Evolutionary conservation across 164 flowering plant species (phyloP), one percentile per base, ranked within the genome.

Genomic region (Kingdonia uniflora): DNA sequence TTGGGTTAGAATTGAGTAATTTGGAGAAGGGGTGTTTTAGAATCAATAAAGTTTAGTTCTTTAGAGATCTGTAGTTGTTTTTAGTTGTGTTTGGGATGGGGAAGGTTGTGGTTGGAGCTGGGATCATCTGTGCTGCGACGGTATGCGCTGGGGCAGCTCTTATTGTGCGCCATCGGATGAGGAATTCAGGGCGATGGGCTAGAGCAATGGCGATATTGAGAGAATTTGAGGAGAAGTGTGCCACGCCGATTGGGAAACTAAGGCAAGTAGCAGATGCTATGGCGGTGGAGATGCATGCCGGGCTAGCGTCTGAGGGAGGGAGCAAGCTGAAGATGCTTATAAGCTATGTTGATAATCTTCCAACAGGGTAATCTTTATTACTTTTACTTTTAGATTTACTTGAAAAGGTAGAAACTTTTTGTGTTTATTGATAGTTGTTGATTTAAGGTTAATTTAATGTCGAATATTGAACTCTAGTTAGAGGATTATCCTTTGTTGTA

Each of bases 241-340:
- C 56, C 41, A 73, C 89, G 15, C 84, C 84, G 1, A 63, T 75
- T n/a, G 66, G 53, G 44, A 86, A 80, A 70, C 78, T 92, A 13
- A 68, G 75, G 43, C 95, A 77, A 67, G 79, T 92, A 54, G 99
- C 95, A 0, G 96, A 86, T 46, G 96, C 97, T 19, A 81, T 88
- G 91, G 65, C 82, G 7, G 96, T 81, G 10, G 99, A 92, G 80
- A 92, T 92, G 99, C 91, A 80, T 48, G 95, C 95, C 7, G 99
- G 99, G 11, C 78, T 92, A 23, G 95, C 92, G 1, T 88, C 95
- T 5, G 99, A 92, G 41, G 95, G 94, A 15, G 95, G 97, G 2
- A 86, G 89, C 64, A 88, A 84, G 76, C 92, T 92, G 60, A 92
- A 88, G 80, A 92, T 92, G 99, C 64, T 92, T 23, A 84, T 88